phyloP scores from a whole-genome alignment of 352 stramenopile species.

The Phytophthora capsici region DNA sequence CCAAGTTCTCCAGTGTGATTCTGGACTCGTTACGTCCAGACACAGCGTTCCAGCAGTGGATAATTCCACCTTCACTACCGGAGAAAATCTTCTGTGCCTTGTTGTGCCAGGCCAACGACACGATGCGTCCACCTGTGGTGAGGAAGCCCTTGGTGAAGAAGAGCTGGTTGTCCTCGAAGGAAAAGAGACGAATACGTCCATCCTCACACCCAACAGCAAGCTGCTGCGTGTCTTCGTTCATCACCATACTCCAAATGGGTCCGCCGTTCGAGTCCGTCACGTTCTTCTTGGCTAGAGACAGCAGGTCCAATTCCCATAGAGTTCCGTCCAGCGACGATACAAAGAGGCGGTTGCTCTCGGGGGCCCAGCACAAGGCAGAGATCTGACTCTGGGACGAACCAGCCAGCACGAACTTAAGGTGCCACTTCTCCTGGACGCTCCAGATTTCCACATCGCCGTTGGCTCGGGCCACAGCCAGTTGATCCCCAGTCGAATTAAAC shows the following conservation, averaged over 20 bases:
- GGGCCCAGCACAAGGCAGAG: conserved; percentile 73
- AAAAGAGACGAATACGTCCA: conserved; percentile 90
- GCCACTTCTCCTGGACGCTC: conserved; percentile 68
- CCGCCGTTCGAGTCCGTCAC: conserved; percentile 89
- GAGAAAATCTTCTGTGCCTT: conserved; percentile 84
- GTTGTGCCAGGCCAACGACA: conserved; percentile 86
- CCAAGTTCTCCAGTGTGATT: conserved; percentile 84
- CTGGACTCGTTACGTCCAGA: conserved; percentile 81
- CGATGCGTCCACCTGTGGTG: conserved; percentile 71
- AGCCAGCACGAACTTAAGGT: conserved; percentile 72
- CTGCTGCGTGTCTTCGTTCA: conserved; percentile 60
- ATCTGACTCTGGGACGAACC: conserved; percentile 71
- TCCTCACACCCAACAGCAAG: conserved; percentile 92
- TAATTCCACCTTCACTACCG: conserved; percentile 83
- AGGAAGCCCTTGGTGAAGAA: conserved; percentile 89
- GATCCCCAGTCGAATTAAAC: conserved; percentile 62
- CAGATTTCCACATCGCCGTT: conserved; percentile 88
- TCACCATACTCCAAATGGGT: conserved; percentile 87
- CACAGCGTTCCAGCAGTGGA: conserved; percentile 87
- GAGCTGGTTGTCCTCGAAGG: conserved; percentile 71
- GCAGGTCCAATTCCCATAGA: conserved; percentile 86
- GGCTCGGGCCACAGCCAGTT: conserved; percentile 76
- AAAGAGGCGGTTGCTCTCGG: conserved; percentile 56
- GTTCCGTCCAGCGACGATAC: conserved; percentile 75
- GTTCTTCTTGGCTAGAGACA: conserved; percentile 72